Conservation (phyloP, 164 flowering plant genomes). For the Litsea cubeba region DNA sequence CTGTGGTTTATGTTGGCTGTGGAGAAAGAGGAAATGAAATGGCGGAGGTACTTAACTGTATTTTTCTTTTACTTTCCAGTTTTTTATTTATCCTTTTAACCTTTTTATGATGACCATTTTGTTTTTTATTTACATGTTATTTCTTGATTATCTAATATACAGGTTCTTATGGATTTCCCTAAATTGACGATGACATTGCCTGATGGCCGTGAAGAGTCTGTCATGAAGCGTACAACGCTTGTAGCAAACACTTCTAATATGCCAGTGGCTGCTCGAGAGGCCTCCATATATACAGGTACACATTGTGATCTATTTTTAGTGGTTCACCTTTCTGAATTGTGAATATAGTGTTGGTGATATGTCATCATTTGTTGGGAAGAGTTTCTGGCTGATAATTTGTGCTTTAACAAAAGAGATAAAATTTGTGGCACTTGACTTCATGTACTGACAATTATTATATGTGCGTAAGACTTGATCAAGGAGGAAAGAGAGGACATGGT, state of each 20-base stretch:
- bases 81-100: background rate
- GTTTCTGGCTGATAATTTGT: background rate
- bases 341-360: too few relatives aligned
- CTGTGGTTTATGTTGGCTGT: conserved; percentile 99
- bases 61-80: background rate
- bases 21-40: conserved; percentile 99
- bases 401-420: background rate
- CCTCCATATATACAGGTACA: conserved; percentile 98
- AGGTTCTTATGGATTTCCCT: conserved; percentile 99
- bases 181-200: conserved; percentile 99
- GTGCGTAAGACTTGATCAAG: background rate
- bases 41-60: conserved; percentile 72
- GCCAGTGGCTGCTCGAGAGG: conserved; percentile 99
- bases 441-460: background rate
- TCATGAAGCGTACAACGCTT: conserved; percentile 99
- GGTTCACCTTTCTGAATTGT: too few relatives aligned
- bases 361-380: background rate
- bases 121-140: background rate
- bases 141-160: conserved; percentile 4
- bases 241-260: conserved; percentile 99
- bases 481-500: background rate
- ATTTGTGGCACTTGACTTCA: background rate
- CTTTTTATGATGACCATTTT: background rate
- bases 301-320: background rate
- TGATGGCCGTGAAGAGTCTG: conserved; percentile 99